Base-by-base conservation (phyloP, 208 protist genomes). In the Hexamita inflata region DNA sequence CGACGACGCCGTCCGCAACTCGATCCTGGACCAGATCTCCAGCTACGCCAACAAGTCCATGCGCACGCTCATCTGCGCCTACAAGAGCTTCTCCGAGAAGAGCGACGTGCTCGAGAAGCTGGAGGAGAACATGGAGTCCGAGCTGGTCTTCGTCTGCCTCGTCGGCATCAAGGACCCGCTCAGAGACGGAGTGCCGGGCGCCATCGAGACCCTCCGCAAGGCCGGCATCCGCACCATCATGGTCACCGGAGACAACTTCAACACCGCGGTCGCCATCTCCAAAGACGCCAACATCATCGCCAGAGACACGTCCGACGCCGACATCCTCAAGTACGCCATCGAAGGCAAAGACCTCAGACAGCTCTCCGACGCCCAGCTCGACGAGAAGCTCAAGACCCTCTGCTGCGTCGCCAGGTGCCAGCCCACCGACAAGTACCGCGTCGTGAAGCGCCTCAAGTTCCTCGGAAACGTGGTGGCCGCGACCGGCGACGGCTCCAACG, bases 151-250 rank as follows among this genome's bases (percentile, higher is more conserved):
- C 70, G n/a, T 75, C 32, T 7, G 70, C 32, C 64, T 75, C 24
- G 49, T 61, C n/a, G 70, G 70, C 4, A 75, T 75, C 32, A 75
- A 62, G 70, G 70, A 75, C 59, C 70, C 70, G 4, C 15, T 75
- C 4, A 13, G 70, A 30, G 57, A 38, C 2, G 13, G 13, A 32
- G 64, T 70, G 4, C 64, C 64, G 30, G 13, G 42, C 28, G 34
- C 64, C 64, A 29, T 70, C 29, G n/a, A n/a, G n/a, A n/a, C n/a
- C 40, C 83, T 80, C 78, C 75, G 85, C 58, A 26, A 60, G 26
- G 85, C 84, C 85, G 81, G 90, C 86, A 83, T 96, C 42, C 61
- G 81, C 65, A 86, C 95, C 58, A 82, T 87, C 34, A 90, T 97
- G 83, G 76, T 95, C 41, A 92, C 89, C 24, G 89, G 86, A 59